Percentiles rank a stretch among this genome's conserved stretches.
Evolutionary conservation across 306 rosid species (phyloP).

Genomic region (Prunus fruticosa): DNA sequence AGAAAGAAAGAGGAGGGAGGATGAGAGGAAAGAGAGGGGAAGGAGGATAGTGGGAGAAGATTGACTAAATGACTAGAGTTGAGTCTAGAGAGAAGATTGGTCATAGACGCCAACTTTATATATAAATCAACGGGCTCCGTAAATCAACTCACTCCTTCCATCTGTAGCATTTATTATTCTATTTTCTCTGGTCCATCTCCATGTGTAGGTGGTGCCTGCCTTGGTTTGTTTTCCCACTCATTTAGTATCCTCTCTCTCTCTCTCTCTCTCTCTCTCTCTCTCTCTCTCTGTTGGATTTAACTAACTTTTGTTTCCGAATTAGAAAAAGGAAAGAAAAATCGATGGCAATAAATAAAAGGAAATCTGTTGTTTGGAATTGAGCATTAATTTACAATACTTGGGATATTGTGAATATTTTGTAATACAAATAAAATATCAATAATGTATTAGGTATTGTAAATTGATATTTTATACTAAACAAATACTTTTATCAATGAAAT

Average conservation of each 20-base stretch:
- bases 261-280: background rate
- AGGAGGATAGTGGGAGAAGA: conserved; percentile 1
- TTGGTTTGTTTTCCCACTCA: background rate
- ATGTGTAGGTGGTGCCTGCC: background rate
- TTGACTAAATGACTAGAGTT: conserved; percentile 18
- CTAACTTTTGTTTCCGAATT: background rate
- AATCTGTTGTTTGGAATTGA: too few relatives aligned
- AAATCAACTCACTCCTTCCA: background rate
- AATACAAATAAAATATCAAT: background rate
- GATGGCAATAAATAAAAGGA: background rate
- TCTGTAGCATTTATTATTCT: background rate
- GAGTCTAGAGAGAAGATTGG: background rate
- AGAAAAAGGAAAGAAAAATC: background rate
- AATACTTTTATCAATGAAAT: too few relatives aligned
- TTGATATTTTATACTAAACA: background rate
- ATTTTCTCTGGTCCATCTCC: conserved; percentile 1
- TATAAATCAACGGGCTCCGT: background rate
- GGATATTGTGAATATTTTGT: too few relatives aligned
- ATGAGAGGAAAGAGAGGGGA: conserved; percentile 16
- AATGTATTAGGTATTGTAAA: background rate
- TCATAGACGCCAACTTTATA: conserved; percentile 12
- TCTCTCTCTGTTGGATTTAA: background rate
- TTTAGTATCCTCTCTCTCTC: too few relatives aligned
- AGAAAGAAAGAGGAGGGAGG: background rate
- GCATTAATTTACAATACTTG: background rate